Base-by-base conservation (phyloP, 2,329 filamentous ascomycete genomes). In the Anthostomella pinea region DNA sequence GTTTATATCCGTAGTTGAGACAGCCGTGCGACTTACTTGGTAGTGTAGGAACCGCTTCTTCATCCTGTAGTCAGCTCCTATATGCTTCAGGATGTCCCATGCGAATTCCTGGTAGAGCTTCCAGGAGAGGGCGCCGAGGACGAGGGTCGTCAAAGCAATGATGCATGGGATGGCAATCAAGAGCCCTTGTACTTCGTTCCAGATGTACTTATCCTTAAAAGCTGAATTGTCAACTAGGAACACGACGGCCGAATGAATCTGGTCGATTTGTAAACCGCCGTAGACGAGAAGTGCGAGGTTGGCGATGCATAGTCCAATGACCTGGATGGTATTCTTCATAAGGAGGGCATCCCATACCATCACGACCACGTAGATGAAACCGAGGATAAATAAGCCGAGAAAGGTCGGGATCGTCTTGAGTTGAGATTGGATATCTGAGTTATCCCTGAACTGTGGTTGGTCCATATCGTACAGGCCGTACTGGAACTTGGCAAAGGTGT, bases 11-110 rank as follows among this genome's bases (percentile, higher is more conserved):
- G 8, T 10, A 9, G 6, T n/a, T 13, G 19, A 29, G 13, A 25
- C 11, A 8, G 18, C 24, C 3, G 11, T 17, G 5, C 2, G 10
- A 56, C 71, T 34, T 70, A 95, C 89, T 81, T 98, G 93, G 62
- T 95, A 98, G 45, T 91, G 87, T 42, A 98, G 76, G 69, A 95
- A 98, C 48, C 93, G 83, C 67, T 90, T 84, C 76, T 96, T 97
- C 84, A 98, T 88, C 55, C 89, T 82, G 59, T 96, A 79, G 69
- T 98, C 93, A 33, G 93, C 93, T 58, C 90, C 95, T 60, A 98
- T 98, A 64, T 95, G 90, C 73, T 98, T 98, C 67, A 98, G 89
- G 57, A 98, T 98, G 39, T 93, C 93, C 93, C 93, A 98, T 8
- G 93, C 91, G 65, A 98, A 98, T 63, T 96, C 91, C 58, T 95